Evolutionary conservation across 179 eudicot genomes (phyloP).

Genomic region (Silene coronaria): DNA sequence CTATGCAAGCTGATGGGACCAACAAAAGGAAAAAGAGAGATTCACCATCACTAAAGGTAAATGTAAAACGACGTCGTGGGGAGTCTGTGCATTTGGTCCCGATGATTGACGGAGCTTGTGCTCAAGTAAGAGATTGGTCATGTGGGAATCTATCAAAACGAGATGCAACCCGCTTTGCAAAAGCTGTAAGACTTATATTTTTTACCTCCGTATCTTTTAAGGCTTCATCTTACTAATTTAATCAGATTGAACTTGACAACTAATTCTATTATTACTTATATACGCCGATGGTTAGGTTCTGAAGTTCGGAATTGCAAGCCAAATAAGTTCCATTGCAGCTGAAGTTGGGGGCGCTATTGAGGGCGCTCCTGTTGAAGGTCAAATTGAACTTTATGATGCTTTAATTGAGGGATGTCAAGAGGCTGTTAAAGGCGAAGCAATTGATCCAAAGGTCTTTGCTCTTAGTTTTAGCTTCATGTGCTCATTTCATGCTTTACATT

Average conservation of each 20-base stretch:
- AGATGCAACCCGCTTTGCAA: constrained; percentile 90
- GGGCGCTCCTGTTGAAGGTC: constrained; percentile 82
- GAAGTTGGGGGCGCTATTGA: constrained; percentile 95
- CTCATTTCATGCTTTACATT: neutral
- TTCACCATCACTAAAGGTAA: constrained; percentile 44
- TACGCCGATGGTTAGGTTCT: constrained; percentile 54
- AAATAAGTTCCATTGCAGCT: constrained; percentile 64
- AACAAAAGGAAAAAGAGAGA: constrained; percentile 88
- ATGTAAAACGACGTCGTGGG: constrained; percentile 68
- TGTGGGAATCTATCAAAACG: constrained; percentile 87
- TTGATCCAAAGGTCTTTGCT: constrained; percentile 64
- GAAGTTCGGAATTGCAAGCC: constrained; percentile 92
- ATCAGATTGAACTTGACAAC: neutral
- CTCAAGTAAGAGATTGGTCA: constrained; percentile 97
- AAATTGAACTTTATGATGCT: constrained; percentile 87
- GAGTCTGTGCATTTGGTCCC: constrained; percentile 60
- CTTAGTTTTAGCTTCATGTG: neutral
- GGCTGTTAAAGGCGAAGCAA: constrained; percentile 54
- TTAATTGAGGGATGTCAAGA: constrained; percentile 91
- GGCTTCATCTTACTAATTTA: constrained; percentile 1
- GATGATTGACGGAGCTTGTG: constrained; percentile 84
- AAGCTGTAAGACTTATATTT: constrained; percentile 53
- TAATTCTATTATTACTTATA: constrained; percentile 1
- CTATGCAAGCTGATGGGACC: constrained; percentile 47
- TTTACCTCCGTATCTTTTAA: neutral